Evolutionary conservation across 768 basidiomycete genomes (phyloP).

Genomic region (Mycena belliarum): DNA sequence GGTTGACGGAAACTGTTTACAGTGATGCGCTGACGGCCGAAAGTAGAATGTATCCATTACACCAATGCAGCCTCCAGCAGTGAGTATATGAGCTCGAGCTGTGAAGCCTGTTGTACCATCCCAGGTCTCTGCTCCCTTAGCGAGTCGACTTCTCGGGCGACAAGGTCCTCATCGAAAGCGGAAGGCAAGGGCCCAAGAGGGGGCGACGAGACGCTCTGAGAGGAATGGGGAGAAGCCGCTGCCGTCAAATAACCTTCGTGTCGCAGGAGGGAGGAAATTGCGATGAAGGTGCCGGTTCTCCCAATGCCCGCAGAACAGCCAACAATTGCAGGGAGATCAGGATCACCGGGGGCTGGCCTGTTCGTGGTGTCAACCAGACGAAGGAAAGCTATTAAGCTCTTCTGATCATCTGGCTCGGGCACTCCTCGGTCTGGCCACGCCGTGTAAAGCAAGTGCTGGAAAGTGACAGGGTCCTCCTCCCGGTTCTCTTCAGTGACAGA

Average conservation of each 20-base stretch:
- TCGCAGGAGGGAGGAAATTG: slow-evolving; percentile 77
- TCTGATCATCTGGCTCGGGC: slow-evolving; percentile 60
- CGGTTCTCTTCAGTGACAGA: slow-evolving; percentile 41
- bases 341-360: slow-evolving; percentile 47
- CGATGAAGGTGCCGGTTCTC: slow-evolving; percentile 85
- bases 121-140: slow-evolving; percentile 78
- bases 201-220: slow-evolving; percentile 34
- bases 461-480: slow-evolving; percentile 40
- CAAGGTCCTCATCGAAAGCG: slow-evolving; percentile 51
- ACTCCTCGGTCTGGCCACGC: slow-evolving; percentile 89
- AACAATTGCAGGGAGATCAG: slow-evolving; percentile 77
- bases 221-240: slow-evolving; percentile 34
- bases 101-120: slow-evolving; percentile 79
- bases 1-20: too few species aligned
- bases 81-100: slow-evolving; percentile 65
- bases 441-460: slow-evolving; percentile 71
- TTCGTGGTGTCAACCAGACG: slow-evolving; percentile 66
- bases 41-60: neutral
- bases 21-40: neutral
- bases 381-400: slow-evolving; percentile 61
- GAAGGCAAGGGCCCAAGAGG: slow-evolving; percentile 61
- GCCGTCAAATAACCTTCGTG: slow-evolving; percentile 48
- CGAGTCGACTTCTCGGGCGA: slow-evolving; percentile 73
- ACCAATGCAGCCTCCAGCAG: slow-evolving; percentile 40
- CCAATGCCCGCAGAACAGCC: slow-evolving; percentile 90